Conservation (phyloP, 2,329 filamentous ascomycete genomes). For the Aspergillus caelatus region DNA sequence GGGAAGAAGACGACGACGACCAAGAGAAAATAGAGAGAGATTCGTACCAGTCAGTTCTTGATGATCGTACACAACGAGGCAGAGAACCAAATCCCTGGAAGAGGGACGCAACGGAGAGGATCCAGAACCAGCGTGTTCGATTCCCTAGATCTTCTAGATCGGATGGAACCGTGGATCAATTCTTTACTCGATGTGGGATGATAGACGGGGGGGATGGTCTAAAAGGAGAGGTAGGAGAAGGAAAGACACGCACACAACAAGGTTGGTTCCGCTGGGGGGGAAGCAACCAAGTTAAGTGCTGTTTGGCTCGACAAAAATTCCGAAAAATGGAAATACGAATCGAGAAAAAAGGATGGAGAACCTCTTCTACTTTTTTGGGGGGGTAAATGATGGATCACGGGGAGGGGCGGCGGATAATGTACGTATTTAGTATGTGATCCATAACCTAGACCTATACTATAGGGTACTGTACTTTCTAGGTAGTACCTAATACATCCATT, state of each 20-base stretch:
- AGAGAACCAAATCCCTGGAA: background rate
- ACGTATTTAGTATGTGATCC: background rate
- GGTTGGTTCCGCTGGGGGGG: background rate
- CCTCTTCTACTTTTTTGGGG: background rate
- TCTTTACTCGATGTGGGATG: constrained; percentile 3
- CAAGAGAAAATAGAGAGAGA: background rate
- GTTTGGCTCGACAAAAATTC: background rate
- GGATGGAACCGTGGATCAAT: constrained; percentile 6
- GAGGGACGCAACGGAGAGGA: background rate
- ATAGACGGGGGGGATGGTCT: background rate
- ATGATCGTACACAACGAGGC: background rate
- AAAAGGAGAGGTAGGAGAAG: constrained; percentile 1
- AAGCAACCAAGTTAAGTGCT: background rate
- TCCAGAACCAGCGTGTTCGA: constrained; percentile 4
- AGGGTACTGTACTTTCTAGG: background rate
- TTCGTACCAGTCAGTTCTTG: background rate
- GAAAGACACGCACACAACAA: background rate
- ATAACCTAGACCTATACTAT: background rate
- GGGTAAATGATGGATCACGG: constrained; percentile 2
- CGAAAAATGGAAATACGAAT: background rate
- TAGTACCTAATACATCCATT: background rate
- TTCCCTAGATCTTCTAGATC: constrained; percentile 7
- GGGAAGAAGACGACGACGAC: constrained; percentile 5
- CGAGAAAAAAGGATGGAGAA: background rate
- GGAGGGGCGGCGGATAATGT: constrained; percentile 3